A percentile compares a stretch with the other conserved stretches of the same genome.
Evolutionary conservation across 208 protist species (phyloP).

Genomic region (Angomonas deanei): DNA sequence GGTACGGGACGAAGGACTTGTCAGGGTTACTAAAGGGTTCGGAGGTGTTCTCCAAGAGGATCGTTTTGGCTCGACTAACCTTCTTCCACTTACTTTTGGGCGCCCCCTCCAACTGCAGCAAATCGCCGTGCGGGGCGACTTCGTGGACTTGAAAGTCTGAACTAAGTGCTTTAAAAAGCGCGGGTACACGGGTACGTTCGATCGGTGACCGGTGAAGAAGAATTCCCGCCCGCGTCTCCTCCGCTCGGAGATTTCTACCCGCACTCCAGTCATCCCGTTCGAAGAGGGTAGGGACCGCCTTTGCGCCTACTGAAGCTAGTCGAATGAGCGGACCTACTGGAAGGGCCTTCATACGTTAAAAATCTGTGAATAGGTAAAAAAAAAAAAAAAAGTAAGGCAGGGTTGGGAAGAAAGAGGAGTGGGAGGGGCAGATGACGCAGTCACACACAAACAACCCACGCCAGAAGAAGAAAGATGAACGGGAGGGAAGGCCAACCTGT

Average conservation of each 20-base stretch:
- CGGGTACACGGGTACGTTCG: conserved; percentile 6
- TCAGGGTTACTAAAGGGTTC: conserved; percentile 56
- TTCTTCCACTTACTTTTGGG: conserved; percentile 77
- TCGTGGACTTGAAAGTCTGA: conserved; percentile 78
- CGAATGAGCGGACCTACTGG: conserved; percentile 27
- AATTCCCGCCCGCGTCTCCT: conserved; percentile 57
- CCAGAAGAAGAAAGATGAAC: not conserved
- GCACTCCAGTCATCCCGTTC: conserved; percentile 46
- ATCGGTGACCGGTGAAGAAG: conserved; percentile 12
- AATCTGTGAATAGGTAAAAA: conserved; percentile 1
- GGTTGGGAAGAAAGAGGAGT: not conserved
- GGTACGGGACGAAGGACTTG: conserved; percentile 49
- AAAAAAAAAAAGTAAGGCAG: conserved; percentile 4
- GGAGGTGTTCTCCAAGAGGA: conserved; percentile 59
- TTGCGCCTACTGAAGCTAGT: conserved; percentile 3
- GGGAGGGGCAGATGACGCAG: not conserved
- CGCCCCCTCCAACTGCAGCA: not conserved
- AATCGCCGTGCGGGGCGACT: conserved; percentile 15
- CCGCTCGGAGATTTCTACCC: conserved; percentile 37
- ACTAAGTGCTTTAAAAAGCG: conserved; percentile 58
- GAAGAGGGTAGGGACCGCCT: conserved; percentile 1
- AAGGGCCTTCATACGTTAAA: conserved; percentile 25
- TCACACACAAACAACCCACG: not conserved
- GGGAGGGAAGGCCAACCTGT: not conserved
- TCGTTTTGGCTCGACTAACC: conserved; percentile 47